A percentile compares a stretch with the other conserved stretches of the same genome.
Evolutionary conservation across 305 asterid genomes (phyloP).

Genomic region (Withania somnifera): DNA sequence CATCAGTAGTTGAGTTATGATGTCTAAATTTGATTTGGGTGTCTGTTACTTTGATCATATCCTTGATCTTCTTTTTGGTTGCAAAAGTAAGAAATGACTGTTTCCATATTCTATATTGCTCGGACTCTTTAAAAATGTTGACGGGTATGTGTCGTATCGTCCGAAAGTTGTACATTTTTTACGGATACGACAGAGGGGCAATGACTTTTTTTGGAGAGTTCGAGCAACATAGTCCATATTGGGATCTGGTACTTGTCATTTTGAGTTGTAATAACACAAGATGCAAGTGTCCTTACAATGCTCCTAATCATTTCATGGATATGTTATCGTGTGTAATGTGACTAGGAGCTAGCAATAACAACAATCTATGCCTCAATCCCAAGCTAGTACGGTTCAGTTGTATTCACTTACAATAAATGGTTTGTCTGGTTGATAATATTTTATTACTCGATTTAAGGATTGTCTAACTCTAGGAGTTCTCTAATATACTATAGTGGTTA

Average conservation of each 20-base stretch:
- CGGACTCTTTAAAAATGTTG: not conserved
- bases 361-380: not conserved
- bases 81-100: not conserved
- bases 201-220: not conserved
- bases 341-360: not conserved
- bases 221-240: not conserved
- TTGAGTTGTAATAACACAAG: not conserved
- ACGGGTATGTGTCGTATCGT: not conserved
- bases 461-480: not conserved
- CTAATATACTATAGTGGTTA: not conserved
- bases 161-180: not conserved
- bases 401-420: not conserved
- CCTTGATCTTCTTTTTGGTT: not conserved
- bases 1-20: not conserved
- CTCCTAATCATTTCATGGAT: not conserved
- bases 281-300: not conserved
- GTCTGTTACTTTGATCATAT: not conserved
- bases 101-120: not conserved
- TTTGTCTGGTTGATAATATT: not conserved
- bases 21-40: not conserved
- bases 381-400: too few species aligned
- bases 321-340: not conserved
- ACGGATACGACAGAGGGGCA: not conserved
- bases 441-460: not conserved
- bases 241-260: not conserved